Percentiles rank a stretch among this genome's conserved stretches.
Conservation (phyloP, 768 basidiomycete genomes). For the Termitomyces sp. region DNA sequence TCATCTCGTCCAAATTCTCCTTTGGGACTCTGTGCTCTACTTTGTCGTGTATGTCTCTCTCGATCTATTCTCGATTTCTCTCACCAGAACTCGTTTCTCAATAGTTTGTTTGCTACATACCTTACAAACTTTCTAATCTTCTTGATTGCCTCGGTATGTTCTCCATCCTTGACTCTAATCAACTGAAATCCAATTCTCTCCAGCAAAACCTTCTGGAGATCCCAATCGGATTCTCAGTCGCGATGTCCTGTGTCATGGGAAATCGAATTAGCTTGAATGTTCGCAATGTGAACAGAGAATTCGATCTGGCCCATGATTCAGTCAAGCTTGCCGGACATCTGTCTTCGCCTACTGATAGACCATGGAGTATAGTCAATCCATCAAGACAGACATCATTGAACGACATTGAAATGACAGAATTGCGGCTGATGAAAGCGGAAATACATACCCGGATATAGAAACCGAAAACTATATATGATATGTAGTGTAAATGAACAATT, state of each 20-base stretch:
- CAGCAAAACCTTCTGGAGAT: constrained; percentile 45
- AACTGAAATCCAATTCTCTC: neutral
- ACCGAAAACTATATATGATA: neutral
- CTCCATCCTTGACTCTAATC: neutral
- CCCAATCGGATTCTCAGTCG: constrained; percentile 55
- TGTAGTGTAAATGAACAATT: constrained; percentile 3
- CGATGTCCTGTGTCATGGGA: constrained; percentile 56
- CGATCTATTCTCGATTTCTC: neutral
- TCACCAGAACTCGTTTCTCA: neutral
- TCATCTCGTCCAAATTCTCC: constrained; percentile 44
- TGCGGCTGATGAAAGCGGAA: constrained; percentile 30
- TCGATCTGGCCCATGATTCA: constrained; percentile 8
- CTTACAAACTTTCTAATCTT: constrained; percentile 46
- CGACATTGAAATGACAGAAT: constrained; percentile 31
- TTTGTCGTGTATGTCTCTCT: constrained; percentile 47
- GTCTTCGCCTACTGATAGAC: neutral
- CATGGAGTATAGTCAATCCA: constrained; percentile 4
- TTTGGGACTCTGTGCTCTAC: constrained; percentile 55
- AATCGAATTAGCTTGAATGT: constrained; percentile 57
- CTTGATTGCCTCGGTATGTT: constrained; percentile 29
- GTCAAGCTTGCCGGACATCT: neutral
- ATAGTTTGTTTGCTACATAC: constrained; percentile 55
- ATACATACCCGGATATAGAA: neutral
- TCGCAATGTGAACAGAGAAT: constrained; percentile 35
- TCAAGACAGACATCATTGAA: constrained; percentile 17